These are phyloP conservation scores for Coemansia linderi DNA, from an alignment of 371 early-diverging fungal genomes.

Conservation along the genomic window DNA sequence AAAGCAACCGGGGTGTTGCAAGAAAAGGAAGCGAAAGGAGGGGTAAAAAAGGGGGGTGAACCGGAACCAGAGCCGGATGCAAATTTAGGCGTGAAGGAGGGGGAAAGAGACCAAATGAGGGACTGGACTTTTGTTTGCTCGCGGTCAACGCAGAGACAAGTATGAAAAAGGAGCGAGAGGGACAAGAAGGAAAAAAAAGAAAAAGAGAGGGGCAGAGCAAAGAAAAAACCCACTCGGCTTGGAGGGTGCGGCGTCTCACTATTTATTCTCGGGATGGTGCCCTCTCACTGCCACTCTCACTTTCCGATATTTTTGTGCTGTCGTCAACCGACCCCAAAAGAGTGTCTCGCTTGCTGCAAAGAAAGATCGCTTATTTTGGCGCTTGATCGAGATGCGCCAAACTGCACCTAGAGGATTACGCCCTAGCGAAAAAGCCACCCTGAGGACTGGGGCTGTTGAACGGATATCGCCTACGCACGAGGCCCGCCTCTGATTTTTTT, in stretches of 20 bases:
- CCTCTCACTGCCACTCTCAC: constrained; percentile 1
- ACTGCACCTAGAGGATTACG: constrained; percentile 7
- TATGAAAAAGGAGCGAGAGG: constrained; percentile 1
- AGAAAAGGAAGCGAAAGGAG: neutral
- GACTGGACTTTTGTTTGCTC: constrained; percentile 33
- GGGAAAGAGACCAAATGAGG: neutral
- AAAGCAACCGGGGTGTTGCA: neutral
- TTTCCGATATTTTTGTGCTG: constrained; percentile 7
- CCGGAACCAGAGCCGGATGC: constrained; percentile 7
- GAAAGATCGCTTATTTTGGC: constrained; percentile 17
- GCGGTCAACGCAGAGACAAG: constrained; percentile 55
- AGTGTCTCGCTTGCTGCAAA: constrained; percentile 18
- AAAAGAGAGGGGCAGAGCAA: constrained; percentile 16
- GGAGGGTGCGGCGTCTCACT: neutral
- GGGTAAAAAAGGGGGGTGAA: neutral
- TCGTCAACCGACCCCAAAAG: constrained; percentile 8
- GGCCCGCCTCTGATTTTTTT: neutral
- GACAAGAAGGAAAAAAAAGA: constrained; percentile 8
- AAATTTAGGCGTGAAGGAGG: neutral
- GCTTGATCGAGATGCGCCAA: constrained; percentile 8
- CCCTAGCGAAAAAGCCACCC: neutral
- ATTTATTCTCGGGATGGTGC: constrained; percentile 4
- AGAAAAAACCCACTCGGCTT: neutral
- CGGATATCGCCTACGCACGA: neutral
- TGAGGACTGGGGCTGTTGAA: neutral